A percentile compares a stretch with the other conserved stretches of the same genome.
phyloP scores from a whole-genome alignment of 2,329 filamentous ascomycete genomes.

The Emmonsiellopsis sp. region DNA sequence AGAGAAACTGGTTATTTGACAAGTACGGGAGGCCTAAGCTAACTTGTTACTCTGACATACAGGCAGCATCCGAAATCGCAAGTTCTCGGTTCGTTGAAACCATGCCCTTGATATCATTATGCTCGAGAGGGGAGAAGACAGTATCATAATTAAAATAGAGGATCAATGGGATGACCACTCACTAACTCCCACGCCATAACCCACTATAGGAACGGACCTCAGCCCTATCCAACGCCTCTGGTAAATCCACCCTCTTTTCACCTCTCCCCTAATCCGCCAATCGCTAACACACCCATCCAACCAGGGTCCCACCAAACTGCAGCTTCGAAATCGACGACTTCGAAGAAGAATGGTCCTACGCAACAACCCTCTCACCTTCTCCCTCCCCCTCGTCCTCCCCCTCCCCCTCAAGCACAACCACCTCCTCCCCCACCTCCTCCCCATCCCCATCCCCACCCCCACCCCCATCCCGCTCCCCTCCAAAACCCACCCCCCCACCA shows the following conservation, averaged over 20 bases:
- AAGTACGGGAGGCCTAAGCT: not conserved
- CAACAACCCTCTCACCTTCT: not conserved
- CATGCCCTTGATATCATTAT: not conserved
- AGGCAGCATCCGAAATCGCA: constrained; percentile 6
- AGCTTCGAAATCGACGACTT: constrained; percentile 22
- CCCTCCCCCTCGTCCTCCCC: not conserved
- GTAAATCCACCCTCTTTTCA: not conserved
- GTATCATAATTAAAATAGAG: not conserved
- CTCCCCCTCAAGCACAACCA: not conserved
- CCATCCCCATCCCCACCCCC: not conserved
- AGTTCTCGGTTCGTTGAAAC: constrained; percentile 8
- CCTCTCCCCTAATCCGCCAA: not conserved
- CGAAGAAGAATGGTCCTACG: constrained; percentile 19
- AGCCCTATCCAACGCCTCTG: constrained; percentile 11
- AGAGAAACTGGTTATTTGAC: not conserved
- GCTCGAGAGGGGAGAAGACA: no score
- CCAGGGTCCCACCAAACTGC: constrained; percentile 20
- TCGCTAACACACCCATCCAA: not conserved
- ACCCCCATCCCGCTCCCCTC: not conserved
- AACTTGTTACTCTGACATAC: not conserved
- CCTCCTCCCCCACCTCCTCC: not conserved
- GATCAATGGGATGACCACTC: not conserved
- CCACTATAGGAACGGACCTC: constrained; percentile 7
- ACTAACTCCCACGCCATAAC: not conserved
- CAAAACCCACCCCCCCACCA: not conserved